These are phyloP conservation scores for Syncephalis plumigaleata DNA, from an alignment of 371 early-diverging fungal genomes.

Conservation along the genomic window DNA sequence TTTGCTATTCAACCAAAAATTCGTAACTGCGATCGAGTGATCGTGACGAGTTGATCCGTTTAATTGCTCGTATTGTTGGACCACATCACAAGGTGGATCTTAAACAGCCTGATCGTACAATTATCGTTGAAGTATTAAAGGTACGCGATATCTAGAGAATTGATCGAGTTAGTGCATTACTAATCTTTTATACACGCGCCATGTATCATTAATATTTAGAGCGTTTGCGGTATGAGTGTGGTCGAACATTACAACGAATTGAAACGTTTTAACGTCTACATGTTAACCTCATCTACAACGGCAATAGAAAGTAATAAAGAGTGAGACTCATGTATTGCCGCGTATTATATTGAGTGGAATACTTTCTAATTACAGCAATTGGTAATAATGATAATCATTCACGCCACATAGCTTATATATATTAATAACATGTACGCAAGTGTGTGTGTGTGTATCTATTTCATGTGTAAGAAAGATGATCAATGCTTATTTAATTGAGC, in stretches of 20 bases:
- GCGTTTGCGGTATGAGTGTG: conserved; percentile 52
- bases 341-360: no score
- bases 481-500: no score
- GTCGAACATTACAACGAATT: conserved; percentile 38
- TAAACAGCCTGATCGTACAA: conserved; percentile 30
- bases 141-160: conserved; percentile 10
- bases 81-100: conserved; percentile 39
- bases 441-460: no score
- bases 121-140: conserved; percentile 54
- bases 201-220: conserved; percentile 14
- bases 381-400: no score
- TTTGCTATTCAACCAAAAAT: conserved; percentile 44
- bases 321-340: no score
- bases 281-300: neutral
- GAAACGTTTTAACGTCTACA: conserved; percentile 47
- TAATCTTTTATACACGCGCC: no score
- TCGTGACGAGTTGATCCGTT: conserved; percentile 30
- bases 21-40: conserved; percentile 36
- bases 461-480: no score
- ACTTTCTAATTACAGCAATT: no score
- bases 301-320: no score
- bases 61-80: conserved; percentile 31
- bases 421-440: no score
- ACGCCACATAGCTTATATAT: no score
- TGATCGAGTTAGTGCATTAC: neutral